These are phyloP conservation scores for Linnemannia schmuckeri DNA, from an alignment of 192 early-diverging fungal genomes.

Conservation along the genomic window DNA sequence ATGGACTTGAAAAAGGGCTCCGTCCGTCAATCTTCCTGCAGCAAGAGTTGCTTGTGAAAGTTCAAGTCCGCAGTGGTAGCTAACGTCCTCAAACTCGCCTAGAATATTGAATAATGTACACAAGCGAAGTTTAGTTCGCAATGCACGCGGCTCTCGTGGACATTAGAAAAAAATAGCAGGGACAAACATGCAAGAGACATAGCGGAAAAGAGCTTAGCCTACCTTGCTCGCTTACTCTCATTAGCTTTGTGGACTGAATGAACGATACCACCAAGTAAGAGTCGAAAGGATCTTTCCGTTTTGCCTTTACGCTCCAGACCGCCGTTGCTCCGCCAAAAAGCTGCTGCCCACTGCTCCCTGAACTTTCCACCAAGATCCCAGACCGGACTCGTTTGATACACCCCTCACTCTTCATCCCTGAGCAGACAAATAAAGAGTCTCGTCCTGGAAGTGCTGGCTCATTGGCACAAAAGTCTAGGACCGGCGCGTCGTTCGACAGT, in stretches of 20 bases:
- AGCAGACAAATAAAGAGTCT: conserved; percentile 36
- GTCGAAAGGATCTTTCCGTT: conserved; percentile 15
- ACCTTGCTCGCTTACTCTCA: conserved; percentile 27
- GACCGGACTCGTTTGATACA: conserved; percentile 24
- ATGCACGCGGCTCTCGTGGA: background rate
- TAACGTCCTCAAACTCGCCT: conserved; percentile 39
- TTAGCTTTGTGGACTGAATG: conserved; percentile 41
- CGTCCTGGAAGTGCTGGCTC: conserved; percentile 37
- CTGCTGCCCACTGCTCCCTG: conserved; percentile 43
- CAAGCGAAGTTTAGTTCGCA: background rate
- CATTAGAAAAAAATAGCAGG: background rate
- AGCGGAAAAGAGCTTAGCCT: background rate
- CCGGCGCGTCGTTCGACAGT: conserved; percentile 31
- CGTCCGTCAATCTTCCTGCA: conserved; percentile 29
- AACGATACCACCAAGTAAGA: conserved; percentile 38
- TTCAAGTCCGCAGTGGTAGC: conserved; percentile 22
- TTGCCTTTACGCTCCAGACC: conserved; percentile 31
- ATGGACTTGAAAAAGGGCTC: conserved; percentile 39
- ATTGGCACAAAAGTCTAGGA: conserved; percentile 39
- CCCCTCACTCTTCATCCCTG: conserved; percentile 43
- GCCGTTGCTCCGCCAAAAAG: conserved; percentile 42
- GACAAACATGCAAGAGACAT: background rate
- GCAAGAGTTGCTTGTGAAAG: conserved; percentile 24
- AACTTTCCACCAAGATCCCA: conserved; percentile 31
- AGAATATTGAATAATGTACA: background rate